Conservation (phyloP, 441 rosid species). For the Bruguiera hainesii region DNA sequence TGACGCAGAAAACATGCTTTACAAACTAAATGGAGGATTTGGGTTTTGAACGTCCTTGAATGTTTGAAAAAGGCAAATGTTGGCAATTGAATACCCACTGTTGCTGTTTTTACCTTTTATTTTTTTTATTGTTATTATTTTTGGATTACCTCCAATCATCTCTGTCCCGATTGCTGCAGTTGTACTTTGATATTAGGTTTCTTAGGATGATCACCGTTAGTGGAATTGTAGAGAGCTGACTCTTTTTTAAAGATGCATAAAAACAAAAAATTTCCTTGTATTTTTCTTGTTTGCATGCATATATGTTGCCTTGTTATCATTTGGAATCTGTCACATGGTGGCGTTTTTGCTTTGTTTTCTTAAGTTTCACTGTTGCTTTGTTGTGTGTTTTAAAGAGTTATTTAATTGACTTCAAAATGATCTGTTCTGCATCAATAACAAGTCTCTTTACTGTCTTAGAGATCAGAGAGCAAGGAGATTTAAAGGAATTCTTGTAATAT, state of each 20-base stretch:
- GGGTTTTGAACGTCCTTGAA: too few relatives aligned
- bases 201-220: too few relatives aligned
- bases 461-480: conserved; percentile 23
- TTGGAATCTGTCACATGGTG: background rate
- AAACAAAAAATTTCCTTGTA: background rate
- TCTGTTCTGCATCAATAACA: conserved; percentile 18
- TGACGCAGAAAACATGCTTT: too few relatives aligned
- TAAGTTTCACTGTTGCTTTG: background rate
- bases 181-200: too few relatives aligned
- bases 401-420: conserved; percentile 17
- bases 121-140: too few relatives aligned
- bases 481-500: conserved; percentile 19
- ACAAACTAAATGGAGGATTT: too few relatives aligned
- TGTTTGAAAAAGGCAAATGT: too few relatives aligned
- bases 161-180: too few relatives aligned
- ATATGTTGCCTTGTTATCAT: background rate
- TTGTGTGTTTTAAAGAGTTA: conserved; percentile 16
- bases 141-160: too few relatives aligned
- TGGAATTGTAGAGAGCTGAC: background rate
- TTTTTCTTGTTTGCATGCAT: background rate
- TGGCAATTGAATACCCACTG: too few relatives aligned
- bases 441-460: conserved; percentile 18
- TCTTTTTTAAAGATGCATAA: background rate
- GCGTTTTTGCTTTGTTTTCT: conserved; percentile 3
- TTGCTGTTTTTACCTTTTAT: too few relatives aligned